Evolutionary conservation across 805 yeast species (phyloP).

Genomic region (Cephaloascus fragrans): DNA sequence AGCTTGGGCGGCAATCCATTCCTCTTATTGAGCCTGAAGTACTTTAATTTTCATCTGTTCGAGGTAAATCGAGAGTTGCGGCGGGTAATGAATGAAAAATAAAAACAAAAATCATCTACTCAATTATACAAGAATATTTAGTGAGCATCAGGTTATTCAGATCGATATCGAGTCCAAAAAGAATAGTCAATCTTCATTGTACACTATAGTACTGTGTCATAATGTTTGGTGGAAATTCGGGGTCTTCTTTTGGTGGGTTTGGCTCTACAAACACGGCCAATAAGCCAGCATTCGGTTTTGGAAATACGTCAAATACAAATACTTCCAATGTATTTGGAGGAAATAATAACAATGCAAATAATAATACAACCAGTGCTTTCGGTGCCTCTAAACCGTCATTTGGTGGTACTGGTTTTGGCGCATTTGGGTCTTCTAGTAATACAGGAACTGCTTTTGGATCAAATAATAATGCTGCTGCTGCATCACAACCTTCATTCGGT

Average conservation of each 20-base stretch:
- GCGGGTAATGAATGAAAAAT: too few relatives aligned
- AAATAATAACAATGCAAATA: not conserved
- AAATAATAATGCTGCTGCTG: conserved; percentile 5
- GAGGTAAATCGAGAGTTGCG: too few relatives aligned
- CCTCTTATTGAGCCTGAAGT: too few relatives aligned
- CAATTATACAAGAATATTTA: too few relatives aligned
- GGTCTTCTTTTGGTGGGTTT: not conserved
- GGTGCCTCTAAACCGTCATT: conserved; percentile 1
- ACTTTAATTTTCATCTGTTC: too few relatives aligned
- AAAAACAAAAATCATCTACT: too few relatives aligned
- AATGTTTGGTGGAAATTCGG: not conserved
- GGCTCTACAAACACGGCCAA: conserved; percentile 1
- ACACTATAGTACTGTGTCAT: too few relatives aligned
- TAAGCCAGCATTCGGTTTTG: not conserved
- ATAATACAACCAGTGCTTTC: not conserved
- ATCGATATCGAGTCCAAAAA: too few relatives aligned
- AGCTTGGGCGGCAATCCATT: too few relatives aligned
- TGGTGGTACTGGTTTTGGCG: conserved; percentile 2
- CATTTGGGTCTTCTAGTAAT: not conserved
- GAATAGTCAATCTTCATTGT: too few relatives aligned
- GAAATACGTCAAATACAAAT: not conserved
- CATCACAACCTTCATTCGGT: conserved; percentile 9
- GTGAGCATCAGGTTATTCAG: too few relatives aligned
- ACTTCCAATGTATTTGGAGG: not conserved
- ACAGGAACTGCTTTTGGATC: conserved; percentile 14